A percentile compares a stretch with the other conserved stretches of the same genome.
These are phyloP conservation scores for Pachyrhizus erosus DNA, from an alignment of 306 rosid genomes.

Conservation along the genomic window DNA sequence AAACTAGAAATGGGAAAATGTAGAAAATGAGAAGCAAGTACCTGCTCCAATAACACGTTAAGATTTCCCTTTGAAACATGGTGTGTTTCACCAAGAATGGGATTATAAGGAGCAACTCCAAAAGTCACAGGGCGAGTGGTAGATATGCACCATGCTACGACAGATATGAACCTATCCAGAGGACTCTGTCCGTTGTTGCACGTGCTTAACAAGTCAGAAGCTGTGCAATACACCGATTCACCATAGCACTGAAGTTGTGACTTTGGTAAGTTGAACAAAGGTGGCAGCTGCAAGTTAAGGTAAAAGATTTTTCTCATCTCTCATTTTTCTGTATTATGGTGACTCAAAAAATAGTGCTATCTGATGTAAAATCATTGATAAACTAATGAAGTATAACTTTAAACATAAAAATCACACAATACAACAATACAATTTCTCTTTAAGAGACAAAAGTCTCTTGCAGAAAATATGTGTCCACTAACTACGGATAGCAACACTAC, in stretches of 20 bases:
- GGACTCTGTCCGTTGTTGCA: constrained; percentile 70
- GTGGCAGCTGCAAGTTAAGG: constrained; percentile 68
- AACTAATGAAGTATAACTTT: not conserved
- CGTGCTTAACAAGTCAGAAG: constrained; percentile 57
- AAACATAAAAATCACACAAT: too few relatives aligned
- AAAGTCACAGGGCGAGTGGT: constrained; percentile 72
- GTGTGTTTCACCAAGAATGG: constrained; percentile 94
- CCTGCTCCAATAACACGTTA: constrained; percentile 89
- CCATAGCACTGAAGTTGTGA: constrained; percentile 94
- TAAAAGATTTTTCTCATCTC: not conserved
- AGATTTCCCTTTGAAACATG: constrained; percentile 79
- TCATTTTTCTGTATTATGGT: not conserved
- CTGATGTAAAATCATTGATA: not conserved
- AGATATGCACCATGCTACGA: constrained; percentile 83
- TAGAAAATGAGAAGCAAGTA: constrained; percentile 32
- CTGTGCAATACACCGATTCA: constrained; percentile 69
- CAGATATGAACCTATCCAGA: constrained; percentile 65
- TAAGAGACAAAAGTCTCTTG: too few relatives aligned
- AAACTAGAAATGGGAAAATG: not conserved
- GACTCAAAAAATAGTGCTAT: not conserved
- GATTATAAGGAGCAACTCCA: constrained; percentile 88
- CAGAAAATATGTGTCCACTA: too few relatives aligned
- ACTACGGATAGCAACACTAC: too few relatives aligned
- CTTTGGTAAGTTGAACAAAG: constrained; percentile 83
- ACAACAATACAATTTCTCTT: too few relatives aligned